Evolutionary conservation across 805 yeast genomes (phyloP).

Genomic region (Barnettozyma botsteinii): DNA sequence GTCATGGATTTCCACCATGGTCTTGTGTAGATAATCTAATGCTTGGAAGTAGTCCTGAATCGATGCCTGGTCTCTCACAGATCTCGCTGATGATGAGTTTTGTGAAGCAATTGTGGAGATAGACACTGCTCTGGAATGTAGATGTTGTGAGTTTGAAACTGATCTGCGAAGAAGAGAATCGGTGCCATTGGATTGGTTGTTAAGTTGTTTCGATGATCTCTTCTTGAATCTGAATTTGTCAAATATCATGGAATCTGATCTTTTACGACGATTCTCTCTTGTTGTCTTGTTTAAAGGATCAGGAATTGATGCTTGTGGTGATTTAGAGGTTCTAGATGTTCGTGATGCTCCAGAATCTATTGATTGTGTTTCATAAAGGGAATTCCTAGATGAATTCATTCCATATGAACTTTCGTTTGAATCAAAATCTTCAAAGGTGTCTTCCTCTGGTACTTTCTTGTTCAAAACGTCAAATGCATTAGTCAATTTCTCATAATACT

Average conservation of each 20-base stretch:
- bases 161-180: background rate
- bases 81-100: slow-evolving; percentile 5
- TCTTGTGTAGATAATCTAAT: slow-evolving; percentile 6
- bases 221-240: slow-evolving; percentile 6
- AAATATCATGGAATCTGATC: slow-evolving; percentile 4
- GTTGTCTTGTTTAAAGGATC: background rate
- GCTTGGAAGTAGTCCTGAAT: slow-evolving; percentile 9
- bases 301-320: background rate
- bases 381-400: background rate
- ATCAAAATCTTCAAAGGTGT: background rate
- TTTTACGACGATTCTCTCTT: background rate
- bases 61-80: slow-evolving; percentile 12
- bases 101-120: slow-evolving; percentile 1
- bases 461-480: slow-evolving; percentile 22
- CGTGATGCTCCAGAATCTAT: slow-evolving; percentile 1
- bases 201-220: background rate
- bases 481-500: slow-evolving; percentile 22
- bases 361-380: background rate
- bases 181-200: too few species aligned
- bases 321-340: background rate
- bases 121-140: slow-evolving; percentile 2
- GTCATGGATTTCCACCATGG: slow-evolving; percentile 5
- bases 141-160: background rate
- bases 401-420: too few species aligned
- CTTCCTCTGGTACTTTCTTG: background rate